These are phyloP conservation scores for Sporothrix phasma DNA, from an alignment of 2,329 filamentous ascomycete species.

Conservation along the genomic window DNA sequence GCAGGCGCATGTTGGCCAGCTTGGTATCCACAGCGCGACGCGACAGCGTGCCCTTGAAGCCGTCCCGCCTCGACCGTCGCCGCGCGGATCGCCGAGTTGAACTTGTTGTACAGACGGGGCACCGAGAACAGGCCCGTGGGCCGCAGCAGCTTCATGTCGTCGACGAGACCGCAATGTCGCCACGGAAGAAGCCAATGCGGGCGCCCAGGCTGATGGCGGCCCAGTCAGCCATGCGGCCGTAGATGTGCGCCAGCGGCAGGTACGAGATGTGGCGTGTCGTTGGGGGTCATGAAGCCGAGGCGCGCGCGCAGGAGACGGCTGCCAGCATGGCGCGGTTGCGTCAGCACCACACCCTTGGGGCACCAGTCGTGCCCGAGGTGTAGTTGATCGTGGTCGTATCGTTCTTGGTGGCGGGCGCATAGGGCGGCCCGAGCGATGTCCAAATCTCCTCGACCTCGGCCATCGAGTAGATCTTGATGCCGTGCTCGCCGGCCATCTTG, in stretches of 20 bases:
- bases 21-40: slow-evolving; percentile 73
- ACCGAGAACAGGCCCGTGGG: slow-evolving; percentile 82
- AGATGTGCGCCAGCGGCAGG: slow-evolving; percentile 89
- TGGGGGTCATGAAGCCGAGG: slow-evolving; percentile 39
- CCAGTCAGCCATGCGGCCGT: slow-evolving; percentile 76
- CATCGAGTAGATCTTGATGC: slow-evolving; percentile 71
- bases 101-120: slow-evolving; percentile 83
- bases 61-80: slow-evolving; percentile 69
- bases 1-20: slow-evolving; percentile 63
- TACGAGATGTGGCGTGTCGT: slow-evolving; percentile 72
- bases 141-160: slow-evolving; percentile 79
- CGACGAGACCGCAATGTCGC: slow-evolving; percentile 75
- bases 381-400: slow-evolving; percentile 88
- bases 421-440: slow-evolving; percentile 57
- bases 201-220: slow-evolving; percentile 60
- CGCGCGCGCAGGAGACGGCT: slow-evolving; percentile 52
- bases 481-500: slow-evolving; percentile 61
- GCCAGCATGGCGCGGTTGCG: slow-evolving; percentile 73
- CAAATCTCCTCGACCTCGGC: slow-evolving; percentile 72
- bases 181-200: slow-evolving; percentile 85
- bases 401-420: slow-evolving; percentile 58
- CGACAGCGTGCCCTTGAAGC: slow-evolving; percentile 71
- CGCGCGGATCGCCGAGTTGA: slow-evolving; percentile 71
- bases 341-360: slow-evolving; percentile 76
- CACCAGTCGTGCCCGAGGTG: slow-evolving; percentile 75